Evolutionary conservation across 768 basidiomycete genomes (phyloP), one percentile per base, ranked within the genome.

Genomic region (Boletus barrowsii): DNA sequence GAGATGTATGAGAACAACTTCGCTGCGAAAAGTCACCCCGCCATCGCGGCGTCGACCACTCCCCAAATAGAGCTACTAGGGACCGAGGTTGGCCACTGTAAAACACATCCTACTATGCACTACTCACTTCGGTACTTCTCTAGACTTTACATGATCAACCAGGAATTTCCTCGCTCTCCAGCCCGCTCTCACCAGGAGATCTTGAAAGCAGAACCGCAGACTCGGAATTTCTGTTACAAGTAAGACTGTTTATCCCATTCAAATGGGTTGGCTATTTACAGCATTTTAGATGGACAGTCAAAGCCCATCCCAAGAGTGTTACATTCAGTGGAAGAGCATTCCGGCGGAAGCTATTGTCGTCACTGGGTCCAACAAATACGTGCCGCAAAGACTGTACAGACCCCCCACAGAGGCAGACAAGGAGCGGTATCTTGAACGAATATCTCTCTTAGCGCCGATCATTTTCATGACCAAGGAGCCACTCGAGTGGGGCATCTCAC

Each of bases 361-460:
- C 26, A 65, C 65, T n/a, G 59, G 61, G 18, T 66, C 68, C 5
- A 74, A 76, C 2, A 74, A 72, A 32, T 82, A 85, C 58, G 69
- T 90, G 3, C 87, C 85, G 9, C 88, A 90, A 65, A 72, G 61
- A 32, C 79, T 86, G 71, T 90, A 89, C 66, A 80, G 76, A 59
- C 87, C 88, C 4, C 81, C 84, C 64, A 88, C 86, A 3, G 81
- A 80, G 44, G 83, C 84, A 61, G 87, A 89, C 63, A 78, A 83
- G 33, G 80, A 81, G 36, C 82, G 86, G 42, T 90, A 89, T 58
- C 84, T 89, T 18, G 83, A 88, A 57, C 83, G 82, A 59, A 81
- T 83, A 29, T 65, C 75, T 3, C 75, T 88, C 43, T 85, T 84
- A 54, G 63, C 62, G 1, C 85, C 86, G 2, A 83, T 89, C 53